Evolutionary conservation across 129 eudicot species (phyloP), one percentile per base, ranked within the genome.

Genomic region (Artemisia tridentata): DNA sequence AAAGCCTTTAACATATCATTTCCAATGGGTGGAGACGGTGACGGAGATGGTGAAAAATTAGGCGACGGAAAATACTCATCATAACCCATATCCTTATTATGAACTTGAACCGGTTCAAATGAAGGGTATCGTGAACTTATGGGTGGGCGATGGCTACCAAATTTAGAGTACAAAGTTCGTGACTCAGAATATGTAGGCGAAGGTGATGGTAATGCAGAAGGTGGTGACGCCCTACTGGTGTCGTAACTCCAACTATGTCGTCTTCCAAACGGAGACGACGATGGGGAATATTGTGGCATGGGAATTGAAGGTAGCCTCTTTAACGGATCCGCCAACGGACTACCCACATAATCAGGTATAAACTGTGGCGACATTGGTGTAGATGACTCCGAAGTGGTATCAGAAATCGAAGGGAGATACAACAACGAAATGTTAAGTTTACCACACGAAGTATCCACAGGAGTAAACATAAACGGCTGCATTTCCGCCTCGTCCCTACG

Each of bases 211-310:
- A 79, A 69, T 15, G 74, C 78, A 19, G 86, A 79, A 52, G 86
- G 82, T 23, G 98, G 82, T 43, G 89, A 80, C 57, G 88, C 88
- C 73, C 80, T 66, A 38, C 71, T 69, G 18, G 79, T 29, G 72
- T 87, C 96, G 76, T 85, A 79, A 69, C 96, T 85, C 98, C 98
- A 92, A 69, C 98, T 92, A 84, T 89, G 98, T 9, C 91, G 89
- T 75, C 95, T 83, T 47, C 80, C 88, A 72, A 83, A 86, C 12
- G 91, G 89, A 4, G 85, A 84, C 12, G 88, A 78, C 14, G 91
- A 80, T 19, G 96, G 90, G 48, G 83, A 91, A 59, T 66, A 76
- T 11, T 76, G 90, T 8, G 86, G 81, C 34, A 63, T 58, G 17
- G 89, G 81, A 64, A 76, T 70, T 16, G 90, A 88, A 20, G 98